Conservation (phyloP, 495 filamentous ascomycete genomes). For the Copromyces sp. region DNA sequence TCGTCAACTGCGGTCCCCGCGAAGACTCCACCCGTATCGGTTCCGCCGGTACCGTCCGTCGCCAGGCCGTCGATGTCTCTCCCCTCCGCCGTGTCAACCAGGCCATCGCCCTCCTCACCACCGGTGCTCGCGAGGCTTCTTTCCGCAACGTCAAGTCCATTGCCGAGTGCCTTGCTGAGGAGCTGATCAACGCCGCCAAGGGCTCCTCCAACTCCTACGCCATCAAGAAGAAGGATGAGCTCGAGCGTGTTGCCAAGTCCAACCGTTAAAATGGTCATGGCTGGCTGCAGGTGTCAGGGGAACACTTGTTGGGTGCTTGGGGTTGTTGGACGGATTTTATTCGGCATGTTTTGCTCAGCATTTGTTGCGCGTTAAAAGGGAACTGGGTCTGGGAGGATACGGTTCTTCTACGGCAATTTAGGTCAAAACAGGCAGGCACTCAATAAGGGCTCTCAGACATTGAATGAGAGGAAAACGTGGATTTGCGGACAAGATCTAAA, state of each 20-base stretch:
- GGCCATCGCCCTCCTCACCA: constrained; percentile 93
- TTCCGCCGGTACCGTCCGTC: constrained; percentile 96
- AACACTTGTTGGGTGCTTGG: constrained; percentile 19
- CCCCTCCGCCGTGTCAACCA: constrained; percentile 99
- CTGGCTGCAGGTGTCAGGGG: constrained; percentile 22
- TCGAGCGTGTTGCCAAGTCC: constrained; percentile 99
- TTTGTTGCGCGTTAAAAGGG: not conserved
- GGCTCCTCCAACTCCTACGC: constrained; percentile 99
- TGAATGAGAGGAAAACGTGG: not conserved
- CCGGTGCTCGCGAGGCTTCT: constrained; percentile 90
- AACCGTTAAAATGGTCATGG: constrained; percentile 68
- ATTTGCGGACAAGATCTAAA: not conserved
- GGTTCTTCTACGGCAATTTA: not conserved
- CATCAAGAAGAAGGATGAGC: constrained; percentile 99
- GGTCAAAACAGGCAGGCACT: not conserved
- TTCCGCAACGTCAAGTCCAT: constrained; percentile 99
- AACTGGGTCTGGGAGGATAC: not conserved
- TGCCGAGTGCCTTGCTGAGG: constrained; percentile 97
- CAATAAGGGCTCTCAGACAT: not conserved
- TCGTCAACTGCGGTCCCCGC: constrained; percentile 99
- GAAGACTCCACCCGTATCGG: constrained; percentile 99
- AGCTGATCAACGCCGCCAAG: constrained; percentile 99
- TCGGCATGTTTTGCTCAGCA: constrained; percentile 34
- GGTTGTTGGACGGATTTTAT: constrained; percentile 31
- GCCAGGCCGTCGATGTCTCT: constrained; percentile 99